Conservation (phyloP, 306 rosid species). For the Dryas drummondii region DNA sequence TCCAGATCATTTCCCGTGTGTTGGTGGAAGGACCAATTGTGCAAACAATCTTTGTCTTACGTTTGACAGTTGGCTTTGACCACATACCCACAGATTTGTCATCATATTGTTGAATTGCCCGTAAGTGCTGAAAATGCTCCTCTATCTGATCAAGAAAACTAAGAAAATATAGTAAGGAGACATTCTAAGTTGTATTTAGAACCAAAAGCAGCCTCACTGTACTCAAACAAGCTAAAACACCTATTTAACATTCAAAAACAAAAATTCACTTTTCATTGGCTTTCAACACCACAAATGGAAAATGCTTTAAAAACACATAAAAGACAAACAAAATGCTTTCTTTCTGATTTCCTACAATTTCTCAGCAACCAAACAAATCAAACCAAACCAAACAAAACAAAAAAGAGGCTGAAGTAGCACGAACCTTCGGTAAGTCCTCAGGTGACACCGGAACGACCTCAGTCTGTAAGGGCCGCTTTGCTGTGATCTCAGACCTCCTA, state of each 20-base stretch:
- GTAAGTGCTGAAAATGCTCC: slow-evolving; percentile 54
- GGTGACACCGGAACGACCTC: slow-evolving; percentile 76
- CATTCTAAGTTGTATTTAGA: not conserved
- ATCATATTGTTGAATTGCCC: slow-evolving; percentile 51
- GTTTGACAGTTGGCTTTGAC: slow-evolving; percentile 76
- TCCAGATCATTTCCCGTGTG: slow-evolving; percentile 95
- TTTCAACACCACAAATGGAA: not conserved
- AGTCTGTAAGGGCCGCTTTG: slow-evolving; percentile 53
- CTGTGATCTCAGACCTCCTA: slow-evolving; percentile 37
- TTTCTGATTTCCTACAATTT: not conserved
- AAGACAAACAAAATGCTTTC: not conserved
- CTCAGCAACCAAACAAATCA: slow-evolving; percentile 13
- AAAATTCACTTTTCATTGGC: not conserved
- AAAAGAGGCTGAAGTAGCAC: slow-evolving; percentile 8
- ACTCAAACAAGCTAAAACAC: not conserved
- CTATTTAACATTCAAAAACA: not conserved
- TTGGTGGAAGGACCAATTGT: slow-evolving; percentile 96
- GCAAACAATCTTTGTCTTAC: slow-evolving; percentile 97
- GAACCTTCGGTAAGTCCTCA: slow-evolving; percentile 67
- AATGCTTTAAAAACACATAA: not conserved
- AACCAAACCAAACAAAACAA: not conserved
- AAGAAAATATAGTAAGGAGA: not conserved
- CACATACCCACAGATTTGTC: slow-evolving; percentile 69
- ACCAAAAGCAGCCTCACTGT: not conserved
- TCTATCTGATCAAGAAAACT: slow-evolving; percentile 41